phyloP scores from a whole-genome alignment of 2,329 filamentous ascomycete genomes.

The Pleoardoris graminearum region DNA sequence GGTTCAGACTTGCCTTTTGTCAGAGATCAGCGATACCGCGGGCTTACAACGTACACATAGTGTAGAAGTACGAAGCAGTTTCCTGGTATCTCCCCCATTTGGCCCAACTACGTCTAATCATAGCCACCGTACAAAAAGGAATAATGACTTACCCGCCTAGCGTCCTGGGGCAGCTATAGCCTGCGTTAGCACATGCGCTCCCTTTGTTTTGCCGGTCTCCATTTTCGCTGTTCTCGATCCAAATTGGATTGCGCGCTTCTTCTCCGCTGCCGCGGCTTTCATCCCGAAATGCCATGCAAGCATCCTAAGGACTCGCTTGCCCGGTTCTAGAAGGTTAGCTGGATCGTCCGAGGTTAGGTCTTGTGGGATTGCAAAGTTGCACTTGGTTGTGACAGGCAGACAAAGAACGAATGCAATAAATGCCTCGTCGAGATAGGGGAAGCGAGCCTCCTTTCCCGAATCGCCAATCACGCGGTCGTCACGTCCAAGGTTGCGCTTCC shows the following conservation, averaged over 20 bases:
- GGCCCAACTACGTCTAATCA: conserved; percentile 35
- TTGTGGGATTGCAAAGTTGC: conserved; percentile 68
- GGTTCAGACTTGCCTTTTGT: conserved; percentile 44
- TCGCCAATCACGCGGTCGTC: conserved; percentile 90
- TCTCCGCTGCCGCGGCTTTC: conserved; percentile 73
- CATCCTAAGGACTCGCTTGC: conserved; percentile 78
- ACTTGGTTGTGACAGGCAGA: conserved; percentile 80
- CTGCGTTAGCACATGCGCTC: conserved; percentile 48
- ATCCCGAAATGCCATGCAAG: conserved; percentile 76
- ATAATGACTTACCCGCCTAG: conserved; percentile 20
- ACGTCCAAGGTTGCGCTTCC: conserved; percentile 90
- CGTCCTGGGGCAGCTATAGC: not conserved
- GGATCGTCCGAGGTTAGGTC: conserved; percentile 25
- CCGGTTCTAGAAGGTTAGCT: conserved; percentile 64
- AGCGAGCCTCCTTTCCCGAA: conserved; percentile 86
- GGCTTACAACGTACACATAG: conserved; percentile 9
- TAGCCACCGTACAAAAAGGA: conserved; percentile 17
- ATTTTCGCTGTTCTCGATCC: conserved; percentile 51
- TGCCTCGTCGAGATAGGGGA: conserved; percentile 86
- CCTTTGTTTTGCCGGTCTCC: conserved; percentile 54
- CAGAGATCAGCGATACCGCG: conserved; percentile 28
- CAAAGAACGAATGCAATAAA: conserved; percentile 80
- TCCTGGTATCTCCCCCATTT: conserved; percentile 32
- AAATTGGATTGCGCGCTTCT: conserved; percentile 77
- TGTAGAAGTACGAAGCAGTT: conserved; percentile 15